Conservation (phyloP, 306 rosid species). For the Quercus dentata region DNA sequence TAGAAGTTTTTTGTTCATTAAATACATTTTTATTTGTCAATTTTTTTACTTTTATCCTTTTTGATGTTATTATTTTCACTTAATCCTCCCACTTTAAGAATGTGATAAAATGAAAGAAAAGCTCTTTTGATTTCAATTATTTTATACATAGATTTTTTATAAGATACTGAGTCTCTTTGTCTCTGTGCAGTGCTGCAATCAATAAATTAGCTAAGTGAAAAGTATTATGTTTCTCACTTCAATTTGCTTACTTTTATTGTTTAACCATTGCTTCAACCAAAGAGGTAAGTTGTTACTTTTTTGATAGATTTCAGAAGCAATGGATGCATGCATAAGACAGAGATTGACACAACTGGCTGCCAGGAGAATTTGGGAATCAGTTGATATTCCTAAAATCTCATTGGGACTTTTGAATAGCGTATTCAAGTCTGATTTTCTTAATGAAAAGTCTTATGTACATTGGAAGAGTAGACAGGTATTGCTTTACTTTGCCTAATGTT, state of each 20-base stretch:
- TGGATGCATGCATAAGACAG: slow-evolving; percentile 47
- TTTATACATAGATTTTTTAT: not conserved
- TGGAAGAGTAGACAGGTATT: slow-evolving; percentile 59
- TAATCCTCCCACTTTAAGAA: not conserved
- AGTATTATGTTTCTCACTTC: not conserved
- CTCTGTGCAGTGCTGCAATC: not conserved
- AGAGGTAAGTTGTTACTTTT: slow-evolving; percentile 7
- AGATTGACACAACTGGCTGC: slow-evolving; percentile 37
- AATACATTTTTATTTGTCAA: not conserved
- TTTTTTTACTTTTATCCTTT: not conserved
- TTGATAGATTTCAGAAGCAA: slow-evolving; percentile 49
- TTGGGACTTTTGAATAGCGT: slow-evolving; percentile 43
- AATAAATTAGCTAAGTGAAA: not conserved
- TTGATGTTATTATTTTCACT: not conserved
- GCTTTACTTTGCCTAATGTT: slow-evolving; percentile 2
- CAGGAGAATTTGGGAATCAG: slow-evolving; percentile 31
- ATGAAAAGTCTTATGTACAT: slow-evolving; percentile 39
- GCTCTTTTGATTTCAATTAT: not conserved
- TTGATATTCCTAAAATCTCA: slow-evolving; percentile 44
- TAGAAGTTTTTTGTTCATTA: not conserved
- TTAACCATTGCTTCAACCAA: not conserved
- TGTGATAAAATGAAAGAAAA: not conserved
- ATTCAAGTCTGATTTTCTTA: slow-evolving; percentile 47
- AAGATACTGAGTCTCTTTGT: not conserved
- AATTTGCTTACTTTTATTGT: not conserved